Conservation (phyloP, 495 filamentous ascomycete species). For the Podospora conica region DNA sequence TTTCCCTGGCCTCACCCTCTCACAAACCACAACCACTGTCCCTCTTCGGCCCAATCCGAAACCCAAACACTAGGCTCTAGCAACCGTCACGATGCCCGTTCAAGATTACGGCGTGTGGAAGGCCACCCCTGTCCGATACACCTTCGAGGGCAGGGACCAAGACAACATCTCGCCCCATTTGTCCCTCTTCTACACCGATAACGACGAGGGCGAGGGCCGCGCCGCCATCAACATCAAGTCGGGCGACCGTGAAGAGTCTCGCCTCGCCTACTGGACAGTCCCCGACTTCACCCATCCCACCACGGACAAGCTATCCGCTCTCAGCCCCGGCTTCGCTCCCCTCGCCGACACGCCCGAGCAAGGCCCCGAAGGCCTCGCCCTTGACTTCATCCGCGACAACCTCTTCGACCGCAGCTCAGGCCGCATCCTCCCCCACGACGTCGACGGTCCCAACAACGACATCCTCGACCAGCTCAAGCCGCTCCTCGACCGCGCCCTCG, state of each 20-base stretch:
- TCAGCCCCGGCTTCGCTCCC: constrained; percentile 5
- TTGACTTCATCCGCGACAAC: constrained; percentile 31
- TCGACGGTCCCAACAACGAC: constrained; percentile 21
- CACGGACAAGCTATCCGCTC: background rate
- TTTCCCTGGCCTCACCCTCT: background rate
- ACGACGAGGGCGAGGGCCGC: constrained; percentile 3
- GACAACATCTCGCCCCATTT: constrained; percentile 15
- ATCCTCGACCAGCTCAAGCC: constrained; percentile 34
- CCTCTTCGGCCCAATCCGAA: background rate
- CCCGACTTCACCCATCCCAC: constrained; percentile 21
- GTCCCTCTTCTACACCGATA: constrained; percentile 20
- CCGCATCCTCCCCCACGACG: constrained; percentile 24
- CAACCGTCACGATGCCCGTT: constrained; percentile 11
- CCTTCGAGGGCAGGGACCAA: background rate
- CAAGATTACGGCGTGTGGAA: constrained; percentile 24
- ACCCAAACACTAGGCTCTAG: background rate
- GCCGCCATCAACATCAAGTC: constrained; percentile 34
- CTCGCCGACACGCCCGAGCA: constrained; percentile 13
- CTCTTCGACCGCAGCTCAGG: constrained; percentile 24
- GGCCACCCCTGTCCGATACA: constrained; percentile 13
- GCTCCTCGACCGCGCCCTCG: constrained; percentile 31
- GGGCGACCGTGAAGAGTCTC: constrained; percentile 15
- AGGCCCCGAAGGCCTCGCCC: constrained; percentile 5
- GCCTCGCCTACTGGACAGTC: constrained; percentile 27
- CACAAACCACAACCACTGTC: background rate